phyloP scores from a whole-genome alignment of 306 rosid species.

The Cercis canadensis region DNA sequence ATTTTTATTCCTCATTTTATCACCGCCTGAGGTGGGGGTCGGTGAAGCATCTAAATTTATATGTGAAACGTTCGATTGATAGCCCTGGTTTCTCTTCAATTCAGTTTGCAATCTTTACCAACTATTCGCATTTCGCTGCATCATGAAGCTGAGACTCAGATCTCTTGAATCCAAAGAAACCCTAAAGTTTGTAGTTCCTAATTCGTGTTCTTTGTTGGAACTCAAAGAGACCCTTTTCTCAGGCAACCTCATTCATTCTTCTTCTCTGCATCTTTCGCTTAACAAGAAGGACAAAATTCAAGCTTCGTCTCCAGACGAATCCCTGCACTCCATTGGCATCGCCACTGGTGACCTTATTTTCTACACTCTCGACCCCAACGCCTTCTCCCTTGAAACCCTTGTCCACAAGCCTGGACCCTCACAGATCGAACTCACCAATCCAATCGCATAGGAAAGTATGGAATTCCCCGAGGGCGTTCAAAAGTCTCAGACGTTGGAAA shows the following conservation, averaged over 20 bases:
- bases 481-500: neutral
- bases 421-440: neutral
- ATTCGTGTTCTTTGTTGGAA: conserved; percentile 49
- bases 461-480: neutral
- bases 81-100: no score
- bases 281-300: conserved; percentile 71
- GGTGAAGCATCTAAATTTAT: no score
- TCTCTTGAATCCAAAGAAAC: conserved; percentile 67
- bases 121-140: no score
- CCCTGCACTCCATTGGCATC: conserved; percentile 65
- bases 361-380: conserved; percentile 60
- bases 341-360: conserved; percentile 76
- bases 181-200: conserved; percentile 61
- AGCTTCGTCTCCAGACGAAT: conserved; percentile 45
- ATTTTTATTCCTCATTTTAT: no score
- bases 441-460: neutral
- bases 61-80: no score
- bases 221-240: conserved; percentile 57
- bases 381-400: conserved; percentile 39
- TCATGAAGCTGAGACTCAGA: conserved; percentile 77
- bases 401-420: conserved; percentile 28
- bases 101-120: no score
- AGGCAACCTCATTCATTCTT: conserved; percentile 39
- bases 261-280: conserved; percentile 72
- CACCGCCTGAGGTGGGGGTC: no score